Percentiles rank a stretch among this genome's conserved stretches.
phyloP scores from a whole-genome alignment of 2,329 filamentous ascomycete species.

The Paracoccidioides brasiliensis region DNA sequence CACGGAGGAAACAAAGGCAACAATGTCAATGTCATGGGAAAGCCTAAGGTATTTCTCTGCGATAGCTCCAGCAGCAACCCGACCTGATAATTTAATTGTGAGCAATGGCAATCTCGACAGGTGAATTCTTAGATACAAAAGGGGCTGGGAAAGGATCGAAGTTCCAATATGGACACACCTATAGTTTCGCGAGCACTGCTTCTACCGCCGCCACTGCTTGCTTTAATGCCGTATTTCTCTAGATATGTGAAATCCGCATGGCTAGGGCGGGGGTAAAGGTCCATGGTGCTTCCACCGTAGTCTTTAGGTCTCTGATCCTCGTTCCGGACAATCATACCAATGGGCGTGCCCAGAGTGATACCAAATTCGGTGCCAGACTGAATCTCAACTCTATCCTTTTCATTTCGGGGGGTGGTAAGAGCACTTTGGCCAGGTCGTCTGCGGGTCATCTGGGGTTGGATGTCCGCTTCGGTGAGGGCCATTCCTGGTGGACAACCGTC shows the following conservation, averaged over 20 bases:
- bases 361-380: slow-evolving; percentile 88
- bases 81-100: slow-evolving; percentile 32
- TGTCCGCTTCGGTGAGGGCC: slow-evolving; percentile 69
- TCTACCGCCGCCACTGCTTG: slow-evolving; percentile 76
- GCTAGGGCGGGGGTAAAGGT: slow-evolving; percentile 76
- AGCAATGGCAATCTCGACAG: background rate
- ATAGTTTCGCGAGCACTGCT: slow-evolving; percentile 93
- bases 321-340: slow-evolving; percentile 75
- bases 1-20: slow-evolving; percentile 78
- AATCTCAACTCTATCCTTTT: slow-evolving; percentile 83
- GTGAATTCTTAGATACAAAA: background rate
- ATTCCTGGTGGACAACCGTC: slow-evolving; percentile 85
- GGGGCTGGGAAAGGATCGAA: background rate
- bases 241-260: slow-evolving; percentile 97
- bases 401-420: slow-evolving; percentile 83
- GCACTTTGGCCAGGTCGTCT: slow-evolving; percentile 78
- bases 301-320: slow-evolving; percentile 88
- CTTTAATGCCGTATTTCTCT: slow-evolving; percentile 93
- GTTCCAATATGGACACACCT: slow-evolving; percentile 34
- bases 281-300: slow-evolving; percentile 81
- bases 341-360: slow-evolving; percentile 78
- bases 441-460: slow-evolving; percentile 89
- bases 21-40: slow-evolving; percentile 76
- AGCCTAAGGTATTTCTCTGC: slow-evolving; percentile 82
- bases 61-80: slow-evolving; percentile 82